A percentile compares a stretch with the other conserved stretches of the same genome.
Evolutionary conservation across 1,284 basidiomycete genomes (phyloP).

Genomic region (Trichosporon sp.): DNA sequence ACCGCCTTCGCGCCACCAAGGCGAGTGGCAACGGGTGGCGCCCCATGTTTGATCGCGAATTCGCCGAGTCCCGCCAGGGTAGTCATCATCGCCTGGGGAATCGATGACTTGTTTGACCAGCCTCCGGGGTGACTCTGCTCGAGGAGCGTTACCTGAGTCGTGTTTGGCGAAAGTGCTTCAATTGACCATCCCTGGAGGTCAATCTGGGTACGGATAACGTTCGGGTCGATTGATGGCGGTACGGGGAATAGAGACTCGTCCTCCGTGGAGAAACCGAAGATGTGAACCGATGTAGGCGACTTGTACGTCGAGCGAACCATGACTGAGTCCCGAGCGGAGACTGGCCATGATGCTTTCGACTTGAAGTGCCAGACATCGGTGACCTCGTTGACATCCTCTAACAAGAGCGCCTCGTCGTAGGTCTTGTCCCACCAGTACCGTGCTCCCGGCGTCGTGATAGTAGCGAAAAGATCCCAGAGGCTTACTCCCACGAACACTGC

Average conservation of each 20-base stretch:
- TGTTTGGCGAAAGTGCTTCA: slow-evolving; percentile 91
- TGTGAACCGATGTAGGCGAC: slow-evolving; percentile 90
- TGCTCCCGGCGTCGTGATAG: slow-evolving; percentile 80
- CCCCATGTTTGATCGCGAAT: slow-evolving; percentile 91
- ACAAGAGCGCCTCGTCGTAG: slow-evolving; percentile 77
- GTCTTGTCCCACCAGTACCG: slow-evolving; percentile 86
- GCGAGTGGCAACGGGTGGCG: slow-evolving; percentile 84
- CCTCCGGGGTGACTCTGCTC: slow-evolving; percentile 98
- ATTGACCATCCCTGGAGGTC: slow-evolving; percentile 97
- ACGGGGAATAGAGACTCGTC: slow-evolving; percentile 81
- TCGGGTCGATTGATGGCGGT: slow-evolving; percentile 67
- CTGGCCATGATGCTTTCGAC: slow-evolving; percentile 86
- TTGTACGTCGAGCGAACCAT: slow-evolving; percentile 96
- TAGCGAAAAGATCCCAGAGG: slow-evolving; percentile 93
- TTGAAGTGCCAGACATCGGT: slow-evolving; percentile 90
- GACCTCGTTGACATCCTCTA: slow-evolving; percentile 90
- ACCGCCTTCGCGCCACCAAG: slow-evolving; percentile 75
- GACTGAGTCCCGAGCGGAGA: slow-evolving; percentile 87
- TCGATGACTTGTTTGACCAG: slow-evolving; percentile 93
- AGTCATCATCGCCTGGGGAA: slow-evolving; percentile 86
- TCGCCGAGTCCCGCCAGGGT: slow-evolving; percentile 87
- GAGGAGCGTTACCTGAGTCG: slow-evolving; percentile 88
- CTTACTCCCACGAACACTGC: slow-evolving; percentile 96
- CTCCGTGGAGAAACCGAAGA: slow-evolving; percentile 93
- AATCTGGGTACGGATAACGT: slow-evolving; percentile 87